Evolutionary conservation across 805 yeast species (phyloP).

Genomic region (Hanseniaspora osmophila): DNA sequence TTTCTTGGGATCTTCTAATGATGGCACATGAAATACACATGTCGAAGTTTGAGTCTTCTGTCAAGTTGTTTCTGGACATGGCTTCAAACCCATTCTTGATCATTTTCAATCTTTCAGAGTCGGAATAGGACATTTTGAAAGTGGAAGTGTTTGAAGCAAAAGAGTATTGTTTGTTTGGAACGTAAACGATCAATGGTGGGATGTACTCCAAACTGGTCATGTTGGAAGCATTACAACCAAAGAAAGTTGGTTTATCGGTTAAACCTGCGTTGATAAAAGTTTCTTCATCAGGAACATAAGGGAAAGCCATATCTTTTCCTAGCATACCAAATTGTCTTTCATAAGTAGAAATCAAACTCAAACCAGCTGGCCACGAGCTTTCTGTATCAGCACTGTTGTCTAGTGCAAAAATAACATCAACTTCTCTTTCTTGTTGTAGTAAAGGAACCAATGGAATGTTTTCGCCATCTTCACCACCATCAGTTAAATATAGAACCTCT

Average conservation of each 20-base stretch:
- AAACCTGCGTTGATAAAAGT: conserved; percentile 48
- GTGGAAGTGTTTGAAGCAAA: conserved; percentile 62
- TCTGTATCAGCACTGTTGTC: conserved; percentile 56
- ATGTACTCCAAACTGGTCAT: conserved; percentile 38
- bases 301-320: conserved; percentile 53
- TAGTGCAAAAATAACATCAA: conserved; percentile 53
- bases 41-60: conserved; percentile 54
- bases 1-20: conserved; percentile 63
- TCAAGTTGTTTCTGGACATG: conserved; percentile 49
- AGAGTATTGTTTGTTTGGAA: conserved; percentile 58
- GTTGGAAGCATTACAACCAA: conserved; percentile 65
- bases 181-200: conserved; percentile 68
- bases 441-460: conserved; percentile 53
- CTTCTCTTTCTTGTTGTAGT: conserved; percentile 40
- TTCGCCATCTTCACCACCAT: conserved; percentile 60
- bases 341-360: conserved; percentile 42
- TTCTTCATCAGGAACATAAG: conserved; percentile 60
- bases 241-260: conserved; percentile 60
- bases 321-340: conserved; percentile 41
- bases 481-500: conserved; percentile 39
- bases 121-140: conserved; percentile 45
- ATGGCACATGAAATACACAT: conserved; percentile 76
- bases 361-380: conserved; percentile 52
- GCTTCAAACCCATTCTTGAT: conserved; percentile 64
- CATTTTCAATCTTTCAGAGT: conserved; percentile 42